Percentiles rank a stretch among this genome's conserved stretches.
Evolutionary conservation across 106 monocot species (phyloP).

Genomic region (Triglochin maritima): DNA sequence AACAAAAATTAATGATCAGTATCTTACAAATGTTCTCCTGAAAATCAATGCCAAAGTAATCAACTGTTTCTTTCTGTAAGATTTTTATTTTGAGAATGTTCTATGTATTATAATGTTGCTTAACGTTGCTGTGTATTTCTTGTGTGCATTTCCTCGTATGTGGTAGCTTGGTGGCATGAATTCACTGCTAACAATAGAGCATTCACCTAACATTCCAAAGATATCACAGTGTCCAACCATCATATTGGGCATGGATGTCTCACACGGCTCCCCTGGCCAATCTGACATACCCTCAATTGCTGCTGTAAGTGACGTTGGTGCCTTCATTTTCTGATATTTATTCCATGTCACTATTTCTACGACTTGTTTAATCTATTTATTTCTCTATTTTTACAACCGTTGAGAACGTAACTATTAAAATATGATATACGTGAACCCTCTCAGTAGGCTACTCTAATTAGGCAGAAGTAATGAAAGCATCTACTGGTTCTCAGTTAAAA

Average conservation of each 20-base stretch:
- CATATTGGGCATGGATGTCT: slow-evolving; percentile 38
- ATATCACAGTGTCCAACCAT: slow-evolving; percentile 21
- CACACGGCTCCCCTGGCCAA: slow-evolving; percentile 55
- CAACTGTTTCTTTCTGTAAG: not conserved
- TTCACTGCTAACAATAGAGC: slow-evolving; percentile 5
- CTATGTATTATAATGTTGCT: not conserved
- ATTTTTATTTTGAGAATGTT: not conserved
- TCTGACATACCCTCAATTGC: slow-evolving; percentile 64
- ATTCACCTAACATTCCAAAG: slow-evolving; percentile 14
- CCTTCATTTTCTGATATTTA: not conserved
- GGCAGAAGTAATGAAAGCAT: too few species aligned
- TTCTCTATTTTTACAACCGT: not conserved
- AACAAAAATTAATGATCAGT: slow-evolving; percentile 13
- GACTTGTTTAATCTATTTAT: not conserved
- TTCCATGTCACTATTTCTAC: not conserved
- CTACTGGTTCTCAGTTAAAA: too few species aligned
- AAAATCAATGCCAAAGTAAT: slow-evolving; percentile 36
- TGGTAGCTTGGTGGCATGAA: slow-evolving; percentile 17
- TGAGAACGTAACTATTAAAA: not conserved
- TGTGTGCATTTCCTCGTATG: not conserved
- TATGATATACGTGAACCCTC: not conserved
- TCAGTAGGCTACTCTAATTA: too few species aligned
- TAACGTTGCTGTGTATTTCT: not conserved
- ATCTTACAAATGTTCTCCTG: slow-evolving; percentile 14
- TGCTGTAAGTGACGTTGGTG: slow-evolving; percentile 28